A percentile compares a stretch with the other conserved stretches of the same genome.
These are phyloP conservation scores for Bullera alba DNA, from an alignment of 768 basidiomycete species.

Conservation along the genomic window DNA sequence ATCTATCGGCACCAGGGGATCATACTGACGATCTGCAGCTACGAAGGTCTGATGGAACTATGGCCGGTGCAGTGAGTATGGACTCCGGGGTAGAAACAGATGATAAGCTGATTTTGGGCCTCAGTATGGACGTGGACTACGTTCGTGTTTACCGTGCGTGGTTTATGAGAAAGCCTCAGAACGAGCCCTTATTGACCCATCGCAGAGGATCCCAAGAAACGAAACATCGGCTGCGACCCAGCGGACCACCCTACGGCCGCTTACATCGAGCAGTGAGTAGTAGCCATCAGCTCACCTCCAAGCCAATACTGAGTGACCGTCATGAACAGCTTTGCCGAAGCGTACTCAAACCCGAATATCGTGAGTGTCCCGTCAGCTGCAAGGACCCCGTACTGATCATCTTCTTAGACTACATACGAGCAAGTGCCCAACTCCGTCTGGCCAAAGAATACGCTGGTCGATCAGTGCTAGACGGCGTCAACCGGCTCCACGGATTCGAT, in stretches of 20 bases:
- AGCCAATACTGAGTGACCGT: background rate
- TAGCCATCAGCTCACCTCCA: background rate
- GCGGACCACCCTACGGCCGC: conserved; percentile 65
- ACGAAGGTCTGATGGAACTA: conserved; percentile 26
- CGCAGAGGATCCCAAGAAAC: conserved; percentile 38
- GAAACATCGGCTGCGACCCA: conserved; percentile 80
- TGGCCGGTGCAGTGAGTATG: conserved; percentile 34
- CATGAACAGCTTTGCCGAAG: conserved; percentile 28
- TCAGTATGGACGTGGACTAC: conserved; percentile 74
- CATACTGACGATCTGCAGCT: conserved; percentile 17
- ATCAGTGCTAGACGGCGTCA: conserved; percentile 41
- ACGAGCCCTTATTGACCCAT: background rate
- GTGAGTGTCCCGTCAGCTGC: conserved; percentile 17
- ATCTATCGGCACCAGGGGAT: background rate
- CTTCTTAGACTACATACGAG: conserved; percentile 23
- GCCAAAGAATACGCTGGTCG: conserved; percentile 36
- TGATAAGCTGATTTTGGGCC: conserved; percentile 56
- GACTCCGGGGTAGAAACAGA: background rate
- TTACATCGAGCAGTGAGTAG: conserved; percentile 56
- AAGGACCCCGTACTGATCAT: background rate
- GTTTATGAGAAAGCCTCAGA: background rate
- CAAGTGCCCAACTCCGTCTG: conserved; percentile 19
- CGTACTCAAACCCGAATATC: conserved; percentile 40
- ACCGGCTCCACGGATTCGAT: too few species aligned
- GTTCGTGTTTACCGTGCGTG: conserved; percentile 71